Conservation (phyloP, 352 stramenopile species). For the Globisporangium spiculum region DNA sequence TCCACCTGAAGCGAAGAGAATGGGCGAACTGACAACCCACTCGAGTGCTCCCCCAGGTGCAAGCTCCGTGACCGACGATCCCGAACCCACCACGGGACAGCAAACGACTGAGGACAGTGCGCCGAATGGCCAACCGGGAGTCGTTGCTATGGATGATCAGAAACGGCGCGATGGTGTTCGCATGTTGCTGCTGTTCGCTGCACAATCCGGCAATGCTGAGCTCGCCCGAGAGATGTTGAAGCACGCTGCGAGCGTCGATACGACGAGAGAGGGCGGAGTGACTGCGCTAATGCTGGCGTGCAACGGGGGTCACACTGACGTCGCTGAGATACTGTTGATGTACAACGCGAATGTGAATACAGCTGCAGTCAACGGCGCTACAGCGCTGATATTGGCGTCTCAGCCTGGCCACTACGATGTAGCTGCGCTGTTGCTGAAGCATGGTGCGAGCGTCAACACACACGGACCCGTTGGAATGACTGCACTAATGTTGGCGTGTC, state of each 20-base stretch:
- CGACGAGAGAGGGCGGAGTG: not conserved
- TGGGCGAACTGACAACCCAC: not conserved
- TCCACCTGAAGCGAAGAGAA: not conserved
- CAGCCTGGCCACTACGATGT: not conserved
- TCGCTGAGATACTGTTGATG: not conserved
- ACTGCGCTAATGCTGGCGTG: constrained; percentile 6
- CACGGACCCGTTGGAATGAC: not conserved
- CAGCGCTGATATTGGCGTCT: not conserved
- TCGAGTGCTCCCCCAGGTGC: not conserved
- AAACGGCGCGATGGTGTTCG: not conserved
- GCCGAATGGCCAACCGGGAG: not conserved
- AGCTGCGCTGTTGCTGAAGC: not conserved
- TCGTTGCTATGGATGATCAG: not conserved
- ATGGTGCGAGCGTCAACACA: not conserved
- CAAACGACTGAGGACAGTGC: not conserved
- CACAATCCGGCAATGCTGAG: not conserved
- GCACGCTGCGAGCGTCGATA: not conserved
- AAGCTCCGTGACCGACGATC: not conserved
- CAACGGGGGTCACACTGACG: not conserved
- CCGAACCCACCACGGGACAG: not conserved
- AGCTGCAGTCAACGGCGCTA: not conserved
- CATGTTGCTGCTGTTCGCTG: not conserved
- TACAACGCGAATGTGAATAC: not conserved
- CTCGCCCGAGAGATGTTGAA: not conserved
- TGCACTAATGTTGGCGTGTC: not conserved